Base-by-base conservation (phyloP, 768 basidiomycete genomes). In the Suillus variegatus region DNA sequence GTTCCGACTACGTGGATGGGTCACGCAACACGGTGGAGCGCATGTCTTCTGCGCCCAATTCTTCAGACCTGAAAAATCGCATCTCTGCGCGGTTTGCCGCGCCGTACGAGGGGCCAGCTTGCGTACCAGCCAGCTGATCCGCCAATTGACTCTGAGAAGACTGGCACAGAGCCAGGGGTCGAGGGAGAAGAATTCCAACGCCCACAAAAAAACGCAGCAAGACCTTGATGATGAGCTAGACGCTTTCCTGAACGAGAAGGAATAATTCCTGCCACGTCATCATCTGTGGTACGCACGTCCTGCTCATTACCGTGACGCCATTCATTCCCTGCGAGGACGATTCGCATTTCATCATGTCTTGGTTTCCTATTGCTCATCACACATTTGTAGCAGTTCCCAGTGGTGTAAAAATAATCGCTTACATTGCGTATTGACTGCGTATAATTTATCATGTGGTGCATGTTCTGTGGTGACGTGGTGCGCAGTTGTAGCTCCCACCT, bases 191-290 rank as follows among this genome's bases (percentile, higher is more conserved):
- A 65, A 74, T 74, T 65, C 72, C 76, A n/a, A 18, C 80, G 82
- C 13, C 79, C 82, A 28, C 82, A 74, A 65, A 87, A n/a, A 86
- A 75, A 91, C 86, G 1, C 88, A 88, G 72, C 85, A 90, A 76
- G 91, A 94, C 69, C 80, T 95, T 44, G 93, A 95, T 67, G 91
- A 89, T 58, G 93, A 95, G 71, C 79, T 94, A 56, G 93, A 94
- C 40, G 88, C 89, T 18, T 94, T 94, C 76, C 74, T 92, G 68
- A 86, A 85, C 35, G 81, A 82, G 67, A 81, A 80, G 69, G 76
- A 81, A 65, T 83, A 70, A 73, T 60, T 55, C 60, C 18, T 35
- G 35, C 18, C n/a, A 18, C 41, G 58, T 22, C 47, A 49, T 13
- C 12, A n/a, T 47, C 38, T 32, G n/a, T 64, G 20, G 61, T 41